Evolutionary conservation across 2,329 filamentous ascomycete species (phyloP), one percentile per base, ranked within the genome.

Genomic region (Penicillium olsonii): DNA sequence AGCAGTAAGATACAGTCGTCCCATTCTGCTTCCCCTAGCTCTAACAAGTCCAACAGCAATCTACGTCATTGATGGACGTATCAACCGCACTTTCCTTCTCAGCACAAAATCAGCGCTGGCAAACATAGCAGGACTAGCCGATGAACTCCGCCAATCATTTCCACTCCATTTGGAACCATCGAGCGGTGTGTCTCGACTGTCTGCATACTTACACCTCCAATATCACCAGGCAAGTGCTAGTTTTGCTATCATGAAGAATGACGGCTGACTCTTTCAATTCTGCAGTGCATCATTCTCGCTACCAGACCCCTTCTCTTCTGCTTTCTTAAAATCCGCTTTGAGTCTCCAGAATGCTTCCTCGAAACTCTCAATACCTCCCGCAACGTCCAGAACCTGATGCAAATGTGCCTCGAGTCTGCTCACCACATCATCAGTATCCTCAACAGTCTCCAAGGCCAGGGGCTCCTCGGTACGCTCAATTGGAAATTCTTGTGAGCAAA

Each of bases 401-500:
- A 69, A 42, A 71, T 75, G 61, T 74, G 73, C 45, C 59, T 75
- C 20, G 74, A 76, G 22, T 75, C 74, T 2, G 67, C 73, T 3
- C 69, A 73, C 27, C 72, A 76, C 31, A 74, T 75, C 14, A 51
- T 77, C 17, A 62, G 55, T 17, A 71, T 80, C 19, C 70, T 80
- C 2, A 67, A 67, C 45, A 70, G 67, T 31, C 62, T 80, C 19
- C 71, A 75, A 55, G 65, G 67, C 11, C 76, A 80, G 55, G 72
- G 71, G 6, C 67, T 80, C 15, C 65, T 79, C 2, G 77, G 77
- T 79, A 64, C 57, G 57, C 53, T 22, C 52, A 45, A 7, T 50
- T 19, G 22, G 2, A 15, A n/a, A 0, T 9, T 12, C 10, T 14
- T 3, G 17, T 22, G 10, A 10, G 9, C 5, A 35, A 17, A 11